These are phyloP conservation scores for Pythium phragmiticola DNA, from an alignment of 352 stramenopile genomes.

Conservation along the genomic window DNA sequence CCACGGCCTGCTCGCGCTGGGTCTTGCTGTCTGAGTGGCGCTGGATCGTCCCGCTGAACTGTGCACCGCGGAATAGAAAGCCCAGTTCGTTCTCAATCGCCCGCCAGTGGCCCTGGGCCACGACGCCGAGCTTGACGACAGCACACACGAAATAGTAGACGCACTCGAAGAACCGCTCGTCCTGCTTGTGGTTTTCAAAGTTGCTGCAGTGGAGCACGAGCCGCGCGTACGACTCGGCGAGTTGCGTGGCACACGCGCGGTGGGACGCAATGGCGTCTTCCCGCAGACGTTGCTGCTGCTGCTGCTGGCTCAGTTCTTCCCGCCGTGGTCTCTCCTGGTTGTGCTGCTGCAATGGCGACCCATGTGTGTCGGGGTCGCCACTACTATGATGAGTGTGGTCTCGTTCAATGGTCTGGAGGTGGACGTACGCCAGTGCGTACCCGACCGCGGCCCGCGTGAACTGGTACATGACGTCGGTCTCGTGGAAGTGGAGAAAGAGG, in stretches of 20 bases:
- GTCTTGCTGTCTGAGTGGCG: constrained; percentile 29
- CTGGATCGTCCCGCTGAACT: constrained; percentile 68
- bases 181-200: constrained; percentile 80
- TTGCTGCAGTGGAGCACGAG: constrained; percentile 83
- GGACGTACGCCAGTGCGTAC: constrained; percentile 65
- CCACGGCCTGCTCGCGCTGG: constrained; percentile 11
- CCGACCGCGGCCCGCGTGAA: constrained; percentile 65
- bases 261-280: constrained; percentile 20
- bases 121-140: constrained; percentile 58
- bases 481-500: constrained; percentile 72
- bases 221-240: constrained; percentile 60
- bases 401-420: constrained; percentile 53
- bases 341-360: constrained; percentile 24
- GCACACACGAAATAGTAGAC: constrained; percentile 80
- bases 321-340: constrained; percentile 1
- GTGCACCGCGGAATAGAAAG: constrained; percentile 70
- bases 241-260: constrained; percentile 26
- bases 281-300: constrained; percentile 14
- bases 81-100: constrained; percentile 67
- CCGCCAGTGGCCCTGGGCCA: constrained; percentile 52
- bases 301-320: constrained; percentile 2
- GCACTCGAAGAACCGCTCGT: constrained; percentile 80
- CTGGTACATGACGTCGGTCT: constrained; percentile 70
- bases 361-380: constrained; percentile 1
- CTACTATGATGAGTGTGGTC: constrained; percentile 20